Base-by-base conservation (phyloP, 306 rosid species). In the Abrus precatorius region DNA sequence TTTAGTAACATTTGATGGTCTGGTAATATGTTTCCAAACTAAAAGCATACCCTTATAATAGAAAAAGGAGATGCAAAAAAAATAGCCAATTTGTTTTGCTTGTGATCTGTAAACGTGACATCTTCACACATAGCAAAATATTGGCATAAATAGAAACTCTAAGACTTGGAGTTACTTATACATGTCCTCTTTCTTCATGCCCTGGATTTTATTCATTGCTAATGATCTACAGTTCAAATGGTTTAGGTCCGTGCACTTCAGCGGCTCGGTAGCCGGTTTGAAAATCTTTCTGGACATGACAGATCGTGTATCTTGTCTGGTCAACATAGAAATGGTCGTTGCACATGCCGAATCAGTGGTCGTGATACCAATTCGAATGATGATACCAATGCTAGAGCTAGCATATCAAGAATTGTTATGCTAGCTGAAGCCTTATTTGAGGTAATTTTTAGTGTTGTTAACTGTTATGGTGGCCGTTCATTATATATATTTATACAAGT, bases 391-490 rank as follows among this genome's bases (percentile, higher is more conserved):
- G 93, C 98, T 78, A 93, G 99, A 87, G 97, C 99, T 72, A 96
- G 97, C 89, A 93, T 96, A 90, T 96, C 99, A 77, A 88, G 99
- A 88, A 96, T 96, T 80, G 99, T 96, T 72, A 88, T 96, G 97
- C 85, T 96, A 72, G 99, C 99, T 69, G 99, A 96, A 87, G 99
- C 99, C 55, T 88, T 96, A 79, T 96, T 96, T 84, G 99, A 96
- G 98, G 99, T 93, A 89, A 86, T 27, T 62, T 75, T 59, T 32
- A 40, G 57, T 56, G 63, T 50, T 32, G 36, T 77, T 84, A 54
- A 79, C 69, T 41, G 78, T 66, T 72, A 40, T 57, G 69, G 59
- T 69, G 9, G 75, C 44, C 55, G 27, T 82, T 87, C 64, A 49
- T 43, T 53, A 53, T 66, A 53, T 66, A 74, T 66, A 30, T 89